Conservation (phyloP, 169 alveolate genomes). For the Cryptosporidium felis region DNA sequence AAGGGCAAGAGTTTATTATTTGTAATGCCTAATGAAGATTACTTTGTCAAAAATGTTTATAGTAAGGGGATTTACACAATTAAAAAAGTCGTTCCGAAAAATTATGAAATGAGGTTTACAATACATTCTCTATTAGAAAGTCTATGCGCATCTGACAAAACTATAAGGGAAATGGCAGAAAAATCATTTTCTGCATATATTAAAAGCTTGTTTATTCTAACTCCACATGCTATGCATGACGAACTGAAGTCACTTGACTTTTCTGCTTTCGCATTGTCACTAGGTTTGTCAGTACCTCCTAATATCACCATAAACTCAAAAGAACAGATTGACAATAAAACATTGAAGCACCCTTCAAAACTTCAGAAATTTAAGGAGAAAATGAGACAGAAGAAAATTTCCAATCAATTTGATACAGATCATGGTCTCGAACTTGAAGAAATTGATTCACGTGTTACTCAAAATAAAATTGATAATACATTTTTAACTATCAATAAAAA, state of each 20-base stretch:
- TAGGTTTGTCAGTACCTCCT: slow-evolving; percentile 47
- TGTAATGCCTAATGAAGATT: slow-evolving; percentile 56
- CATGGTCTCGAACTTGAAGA: neutral
- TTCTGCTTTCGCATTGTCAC: slow-evolving; percentile 27
- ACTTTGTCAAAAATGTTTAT: slow-evolving; percentile 8
- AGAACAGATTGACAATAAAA: neutral
- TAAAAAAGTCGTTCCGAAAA: slow-evolving; percentile 28
- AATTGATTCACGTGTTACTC: neutral
- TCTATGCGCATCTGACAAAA: slow-evolving; percentile 44
- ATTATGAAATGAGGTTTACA: slow-evolving; percentile 44
- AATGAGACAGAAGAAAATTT: slow-evolving; percentile 6
- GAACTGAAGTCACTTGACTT: neutral
- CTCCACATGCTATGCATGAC: neutral
- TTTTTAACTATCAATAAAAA: neutral
- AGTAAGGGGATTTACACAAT: slow-evolving; percentile 6
- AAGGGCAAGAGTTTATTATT: slow-evolving; percentile 86
- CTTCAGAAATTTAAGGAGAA: slow-evolving; percentile 60
- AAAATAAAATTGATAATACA: neutral
- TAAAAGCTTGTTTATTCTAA: slow-evolving; percentile 32
- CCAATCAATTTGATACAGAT: neutral
- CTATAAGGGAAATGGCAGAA: slow-evolving; percentile 47
- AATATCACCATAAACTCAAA: slow-evolving; percentile 2
- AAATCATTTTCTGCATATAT: slow-evolving; percentile 61
- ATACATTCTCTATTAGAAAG: slow-evolving; percentile 39
- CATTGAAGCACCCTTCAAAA: neutral